Evolutionary conservation across 306 rosid genomes (phyloP), one percentile per base, ranked within the genome.

Genomic region (Boehmeria nivea): DNA sequence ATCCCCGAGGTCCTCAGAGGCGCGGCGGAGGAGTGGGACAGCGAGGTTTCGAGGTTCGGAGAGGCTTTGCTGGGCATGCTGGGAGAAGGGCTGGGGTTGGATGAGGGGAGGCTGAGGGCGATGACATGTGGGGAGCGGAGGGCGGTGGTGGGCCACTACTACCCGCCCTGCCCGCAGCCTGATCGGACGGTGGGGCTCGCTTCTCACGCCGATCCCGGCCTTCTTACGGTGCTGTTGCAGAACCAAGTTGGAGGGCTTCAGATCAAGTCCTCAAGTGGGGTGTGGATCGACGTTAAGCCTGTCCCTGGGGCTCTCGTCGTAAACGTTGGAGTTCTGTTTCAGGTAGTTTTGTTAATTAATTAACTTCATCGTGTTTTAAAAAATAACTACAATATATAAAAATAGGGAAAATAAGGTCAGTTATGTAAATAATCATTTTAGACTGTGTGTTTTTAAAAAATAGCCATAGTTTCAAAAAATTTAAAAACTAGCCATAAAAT

Each of bases 161-260:
- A 73, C 24, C 68, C 71, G 8, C 1, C 12, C 26, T 74, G 67
- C 45, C 74, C 74, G 1, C 43, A 64, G 53, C 79, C 74, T 2
- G 38, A 68, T 52, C 74, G 47, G 36, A 68, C 79, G 23, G 78
- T 86, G 43, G 95, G 95, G 11, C 77, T 80, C 14, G 70, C 67
- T 0, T 75, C 84, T 2, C 95, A 86, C 46, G 62, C 89, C 3
- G 95, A 86, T 64, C 85, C 84, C 2, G 83, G 83, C 36, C 71
- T 51, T 0, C 33, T 86, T 8, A 77, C 87, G 26, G 67, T 82
- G 26, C 10, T 86, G 46, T 64, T 77, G 57, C 95, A 86, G 68
- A 82, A 80, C 57, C 82, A 72, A 21, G 56, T 79, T 3, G 87
- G 95, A 7, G 95, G 95, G 5, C 69, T 86, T 73, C 87, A 86